Conservation (phyloP, 257 asterid species). For the Thymus mandschuricus region DNA sequence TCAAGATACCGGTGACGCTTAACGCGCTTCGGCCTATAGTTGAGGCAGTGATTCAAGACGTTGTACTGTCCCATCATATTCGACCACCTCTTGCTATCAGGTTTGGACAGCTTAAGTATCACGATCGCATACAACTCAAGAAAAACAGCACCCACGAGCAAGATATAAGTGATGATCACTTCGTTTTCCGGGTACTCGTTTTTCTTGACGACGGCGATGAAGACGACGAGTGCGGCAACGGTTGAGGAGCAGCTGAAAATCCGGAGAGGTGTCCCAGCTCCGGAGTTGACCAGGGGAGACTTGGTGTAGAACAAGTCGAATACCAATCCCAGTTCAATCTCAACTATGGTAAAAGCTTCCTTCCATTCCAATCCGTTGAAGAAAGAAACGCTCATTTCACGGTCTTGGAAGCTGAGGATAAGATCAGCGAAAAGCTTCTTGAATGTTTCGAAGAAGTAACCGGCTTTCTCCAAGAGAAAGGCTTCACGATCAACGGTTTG, state of each 20-base stretch:
- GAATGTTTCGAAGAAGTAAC: conserved; percentile 36
- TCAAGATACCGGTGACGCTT: background rate
- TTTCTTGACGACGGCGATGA: conserved; percentile 12
- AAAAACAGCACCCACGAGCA: conserved; percentile 34
- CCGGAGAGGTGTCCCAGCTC: conserved; percentile 8
- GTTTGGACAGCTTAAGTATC: too few relatives aligned
- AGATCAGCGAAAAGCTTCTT: conserved; percentile 41
- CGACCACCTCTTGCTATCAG: conserved; percentile 39
- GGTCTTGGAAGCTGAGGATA: conserved; percentile 46
- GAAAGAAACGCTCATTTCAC: conserved; percentile 24
- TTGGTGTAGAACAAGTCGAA: conserved; percentile 41
- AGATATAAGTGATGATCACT: conserved; percentile 27
- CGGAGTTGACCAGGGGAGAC: conserved; percentile 14
- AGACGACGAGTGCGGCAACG: background rate
- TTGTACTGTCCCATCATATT: conserved; percentile 42
- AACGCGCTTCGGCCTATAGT: conserved; percentile 14
- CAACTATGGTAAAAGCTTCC: conserved; percentile 37
- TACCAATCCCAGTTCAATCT: conserved; percentile 42
- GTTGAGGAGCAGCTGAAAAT: background rate
- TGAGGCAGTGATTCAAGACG: conserved; percentile 25
- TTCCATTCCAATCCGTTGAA: conserved; percentile 15
- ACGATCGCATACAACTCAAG: conserved; percentile 31
- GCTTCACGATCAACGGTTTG: background rate
- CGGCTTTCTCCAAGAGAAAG: conserved; percentile 25
- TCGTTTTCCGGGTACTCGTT: background rate